Evolutionary conservation across 371 early-diverging fungal species (phyloP), one percentile per base, ranked within the genome.

Genomic region (Actinomortierella ambigua): DNA sequence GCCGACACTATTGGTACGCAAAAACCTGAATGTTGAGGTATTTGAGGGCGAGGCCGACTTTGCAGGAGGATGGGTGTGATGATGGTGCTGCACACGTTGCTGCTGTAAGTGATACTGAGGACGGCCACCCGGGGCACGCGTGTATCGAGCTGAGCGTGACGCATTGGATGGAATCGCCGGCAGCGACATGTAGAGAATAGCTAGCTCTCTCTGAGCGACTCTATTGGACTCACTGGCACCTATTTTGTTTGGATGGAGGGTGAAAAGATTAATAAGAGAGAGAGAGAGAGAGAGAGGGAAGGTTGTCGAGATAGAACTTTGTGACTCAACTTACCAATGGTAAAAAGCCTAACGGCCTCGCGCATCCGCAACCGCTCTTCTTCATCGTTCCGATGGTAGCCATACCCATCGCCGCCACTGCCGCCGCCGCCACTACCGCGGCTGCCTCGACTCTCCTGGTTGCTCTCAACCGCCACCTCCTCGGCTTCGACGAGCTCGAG

Each of bases 341-440:
- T 73, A 48, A 80, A 80, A n/a, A 80, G 63, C 18, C 80, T 48
- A 1, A 77, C 73, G 29, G 80, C 80, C 34, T 80, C 80, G 11
- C 68, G 50, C 70, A 77, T 76, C 15, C 66, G 60, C 1, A 61
- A 48, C 11, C 57, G 59, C 40, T 67, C 70, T 7, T 77, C 76
- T 43, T 71, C 68, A 20, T 70, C 69, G 3, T 79, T 20, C 57
- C 40, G 29, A 49, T 54, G 28, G 28, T 61, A 44, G 11, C 47
- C 26, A 42, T 26, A 9, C 7, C 14, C 3, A 49, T 27, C 28
- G 4, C 22, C 44, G 17, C 22, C 17, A 6, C 22, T 56, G 54
- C 54, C 26, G 13, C 9, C 11, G 20, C 29, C 17, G 29, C 34
- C 29, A 46, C 42, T 52, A 17, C 17, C 15, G 0, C 29, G 22